These are phyloP conservation scores for Alternaria solani DNA, from an alignment of 2,329 filamentous ascomycete genomes.

Conservation along the genomic window DNA sequence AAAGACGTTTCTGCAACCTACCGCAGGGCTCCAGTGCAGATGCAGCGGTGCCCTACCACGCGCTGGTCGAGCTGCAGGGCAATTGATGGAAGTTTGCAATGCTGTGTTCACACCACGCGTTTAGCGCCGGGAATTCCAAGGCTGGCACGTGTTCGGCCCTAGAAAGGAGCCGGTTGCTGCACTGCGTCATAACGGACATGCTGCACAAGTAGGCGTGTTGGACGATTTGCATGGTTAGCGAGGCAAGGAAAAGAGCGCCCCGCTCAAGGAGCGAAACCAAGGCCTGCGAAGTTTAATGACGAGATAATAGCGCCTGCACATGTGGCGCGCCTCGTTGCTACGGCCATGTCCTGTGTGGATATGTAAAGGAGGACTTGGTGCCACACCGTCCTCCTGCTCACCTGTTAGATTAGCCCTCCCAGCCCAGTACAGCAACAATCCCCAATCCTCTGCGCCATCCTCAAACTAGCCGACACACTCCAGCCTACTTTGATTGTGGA, in stretches of 20 bases:
- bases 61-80: constrained; percentile 15
- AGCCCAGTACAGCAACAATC: constrained; percentile 14
- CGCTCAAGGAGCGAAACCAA: constrained; percentile 22
- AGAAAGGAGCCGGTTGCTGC: constrained; percentile 12
- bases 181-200: constrained; percentile 28
- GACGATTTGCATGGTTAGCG: constrained; percentile 18
- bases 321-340: constrained; percentile 7
- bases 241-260: constrained; percentile 15
- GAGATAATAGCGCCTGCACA: constrained; percentile 22
- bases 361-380: constrained; percentile 14
- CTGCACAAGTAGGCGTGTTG: constrained; percentile 16
- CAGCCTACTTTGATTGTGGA: constrained; percentile 35
- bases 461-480: constrained; percentile 27
- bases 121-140: constrained; percentile 22
- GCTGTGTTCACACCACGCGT: constrained; percentile 15
- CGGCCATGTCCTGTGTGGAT: not conserved
- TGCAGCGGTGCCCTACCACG: constrained; percentile 13
- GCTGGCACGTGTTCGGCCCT: constrained; percentile 20
- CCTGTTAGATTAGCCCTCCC: constrained; percentile 18
- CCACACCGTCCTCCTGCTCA: constrained; percentile 11
- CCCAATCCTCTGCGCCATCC: constrained; percentile 2
- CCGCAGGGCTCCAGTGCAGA: constrained; percentile 14
- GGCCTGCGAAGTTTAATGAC: constrained; percentile 28
- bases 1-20: constrained; percentile 6
- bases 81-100: constrained; percentile 11